Evolutionary conservation across 169 alveolate genomes (phyloP).

Genomic region (Eimeria maxima): DNA sequence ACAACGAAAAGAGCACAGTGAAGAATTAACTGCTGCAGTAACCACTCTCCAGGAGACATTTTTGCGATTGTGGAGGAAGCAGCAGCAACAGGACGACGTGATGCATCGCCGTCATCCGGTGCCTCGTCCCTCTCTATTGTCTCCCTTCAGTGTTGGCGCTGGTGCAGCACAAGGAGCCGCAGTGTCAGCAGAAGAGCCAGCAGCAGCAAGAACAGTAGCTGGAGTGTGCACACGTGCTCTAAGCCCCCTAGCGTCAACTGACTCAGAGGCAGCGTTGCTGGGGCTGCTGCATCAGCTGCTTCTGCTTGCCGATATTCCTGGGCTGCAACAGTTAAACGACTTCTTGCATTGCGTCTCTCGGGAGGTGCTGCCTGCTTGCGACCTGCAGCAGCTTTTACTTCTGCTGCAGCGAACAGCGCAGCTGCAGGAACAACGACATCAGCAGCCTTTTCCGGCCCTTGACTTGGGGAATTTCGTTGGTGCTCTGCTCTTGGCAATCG

Average conservation of each 20-base stretch:
- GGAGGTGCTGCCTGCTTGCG: conserved; percentile 58
- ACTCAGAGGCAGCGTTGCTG: conserved; percentile 19
- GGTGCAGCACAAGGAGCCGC: neutral
- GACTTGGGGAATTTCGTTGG: conserved; percentile 5
- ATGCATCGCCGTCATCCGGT: neutral
- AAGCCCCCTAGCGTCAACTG: neutral
- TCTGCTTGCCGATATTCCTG: conserved; percentile 6
- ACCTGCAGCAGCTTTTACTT: conserved; percentile 13
- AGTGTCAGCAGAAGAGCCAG: neutral
- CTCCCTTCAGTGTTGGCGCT: neutral
- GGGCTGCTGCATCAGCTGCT: conserved; percentile 60
- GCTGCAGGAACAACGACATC: conserved; percentile 16
- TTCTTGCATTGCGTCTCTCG: neutral
- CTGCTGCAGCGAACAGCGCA: conserved; percentile 35
- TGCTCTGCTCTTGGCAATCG: conserved; percentile 27
- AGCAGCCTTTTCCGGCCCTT: conserved; percentile 14
- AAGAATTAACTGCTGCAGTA: conserved; percentile 17
- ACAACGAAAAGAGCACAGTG: neutral
- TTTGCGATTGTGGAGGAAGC: neutral
- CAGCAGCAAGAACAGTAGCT: neutral
- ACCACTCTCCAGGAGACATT: neutral
- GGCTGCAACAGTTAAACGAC: neutral
- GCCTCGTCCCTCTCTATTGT: conserved; percentile 13
- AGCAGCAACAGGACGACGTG: conserved; percentile 4
- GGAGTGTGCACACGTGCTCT: neutral